Base-by-base conservation (phyloP, 345 rosid genomes). In the Sonneratia caseolaris region DNA sequence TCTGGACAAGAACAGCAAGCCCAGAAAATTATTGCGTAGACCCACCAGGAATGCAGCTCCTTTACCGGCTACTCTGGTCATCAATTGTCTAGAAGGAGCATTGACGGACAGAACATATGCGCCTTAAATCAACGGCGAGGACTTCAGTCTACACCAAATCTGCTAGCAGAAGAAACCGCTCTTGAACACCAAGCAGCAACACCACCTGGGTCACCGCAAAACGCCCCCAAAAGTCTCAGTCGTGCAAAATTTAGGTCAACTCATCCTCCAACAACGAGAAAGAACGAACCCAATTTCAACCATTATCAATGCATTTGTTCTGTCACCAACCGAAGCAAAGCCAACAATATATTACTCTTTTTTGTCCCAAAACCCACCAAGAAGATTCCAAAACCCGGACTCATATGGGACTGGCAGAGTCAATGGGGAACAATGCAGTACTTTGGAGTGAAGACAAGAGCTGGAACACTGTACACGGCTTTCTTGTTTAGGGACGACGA, bases 301-400 rank as follows among this genome's bases (percentile, higher is more conserved):
- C 56, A 76, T 77, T 66, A 38, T n/a, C 37, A 35, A 68, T 5
- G 66, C 36, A 2, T 19, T 24, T 24, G 37, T 35, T 61, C 37
- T 7, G 2, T 22, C 35, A 59, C 64, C 64, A 24, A 59, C 32
- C 64, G 59, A 59, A 22, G 13, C 32, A 32, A 59, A 59, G 65
- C 45, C 40, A 21, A 57, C 15, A 48, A 32, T 14, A 62, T n/a
- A 45, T 40, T 55, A 42, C 45, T 62, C 32, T 45, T 11, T 57
- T 53, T 56, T 76, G 71, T 72, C 10, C 71, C 43, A 71, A 78
- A 68, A 70, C 80, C 76, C 75, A 75, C 76, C 75, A 48, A 68
- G 49, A 76, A 75, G 78, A 82, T 76, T 82, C 84, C 81, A 56
- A 55, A 77, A 71, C 76, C 66, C 66, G 66, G 66, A 62, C 66